These are phyloP conservation scores for Kurtzmaniella cleridarum DNA, from an alignment of 805 yeast genomes.

Conservation along the genomic window DNA sequence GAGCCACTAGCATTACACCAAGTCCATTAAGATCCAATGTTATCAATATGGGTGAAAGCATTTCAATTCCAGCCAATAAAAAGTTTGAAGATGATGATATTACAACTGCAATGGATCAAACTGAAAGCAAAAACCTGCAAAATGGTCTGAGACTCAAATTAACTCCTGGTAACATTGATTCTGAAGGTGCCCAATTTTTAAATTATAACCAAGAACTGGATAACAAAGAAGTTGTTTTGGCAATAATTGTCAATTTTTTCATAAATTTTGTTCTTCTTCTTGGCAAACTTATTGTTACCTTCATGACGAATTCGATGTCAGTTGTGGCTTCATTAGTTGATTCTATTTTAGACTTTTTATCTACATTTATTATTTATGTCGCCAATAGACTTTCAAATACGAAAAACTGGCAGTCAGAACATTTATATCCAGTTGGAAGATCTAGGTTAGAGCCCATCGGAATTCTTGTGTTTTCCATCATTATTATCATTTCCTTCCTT, in stretches of 20 bases:
- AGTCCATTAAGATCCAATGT: constrained; percentile 3
- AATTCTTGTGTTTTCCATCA: constrained; percentile 63
- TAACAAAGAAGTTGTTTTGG: constrained; percentile 43
- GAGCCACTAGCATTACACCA: constrained; percentile 15
- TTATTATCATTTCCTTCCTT: constrained; percentile 64
- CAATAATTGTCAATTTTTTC: constrained; percentile 59
- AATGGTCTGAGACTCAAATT: constrained; percentile 27
- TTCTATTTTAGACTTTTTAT: constrained; percentile 66
- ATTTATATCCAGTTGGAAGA: constrained; percentile 63
- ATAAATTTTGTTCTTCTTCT: constrained; percentile 53
- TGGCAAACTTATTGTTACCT: constrained; percentile 56
- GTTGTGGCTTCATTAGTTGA: constrained; percentile 76
- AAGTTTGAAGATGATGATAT: constrained; percentile 1
- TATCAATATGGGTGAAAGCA: background rate
- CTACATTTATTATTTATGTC: constrained; percentile 65
- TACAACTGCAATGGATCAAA: background rate
- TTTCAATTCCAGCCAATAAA: background rate
- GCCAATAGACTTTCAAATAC: constrained; percentile 48
- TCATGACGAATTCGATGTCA: constrained; percentile 67
- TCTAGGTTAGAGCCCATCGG: constrained; percentile 75
- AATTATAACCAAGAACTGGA: constrained; percentile 43
- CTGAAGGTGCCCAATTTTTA: constrained; percentile 51
- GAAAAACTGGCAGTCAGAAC: constrained; percentile 41
- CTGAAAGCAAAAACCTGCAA: constrained; percentile 13
- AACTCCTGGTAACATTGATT: constrained; percentile 57